Percentiles rank a stretch among this genome's conserved stretches.
These are phyloP conservation scores for Coemansia sp. DNA, from an alignment of 192 early-diverging fungal species.

Conservation along the genomic window DNA sequence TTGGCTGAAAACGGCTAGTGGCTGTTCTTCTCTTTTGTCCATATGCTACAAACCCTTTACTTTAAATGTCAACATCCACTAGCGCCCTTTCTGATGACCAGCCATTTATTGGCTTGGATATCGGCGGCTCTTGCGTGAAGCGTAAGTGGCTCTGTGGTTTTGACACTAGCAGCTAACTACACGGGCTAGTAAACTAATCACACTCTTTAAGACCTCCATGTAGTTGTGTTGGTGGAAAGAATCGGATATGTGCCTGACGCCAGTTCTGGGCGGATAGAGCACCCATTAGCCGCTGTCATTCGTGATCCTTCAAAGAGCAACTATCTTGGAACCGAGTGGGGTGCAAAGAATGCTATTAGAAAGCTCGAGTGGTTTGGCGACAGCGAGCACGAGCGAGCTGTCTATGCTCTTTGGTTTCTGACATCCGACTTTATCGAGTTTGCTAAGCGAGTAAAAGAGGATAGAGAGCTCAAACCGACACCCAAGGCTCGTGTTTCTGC, in stretches of 20 bases:
- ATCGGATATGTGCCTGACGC: background rate
- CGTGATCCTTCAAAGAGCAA: background rate
- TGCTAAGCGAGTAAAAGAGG: conserved; percentile 1
- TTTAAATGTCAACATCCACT: background rate
- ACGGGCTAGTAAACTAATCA: background rate
- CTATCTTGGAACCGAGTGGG: background rate
- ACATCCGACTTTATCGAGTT: conserved; percentile 17
- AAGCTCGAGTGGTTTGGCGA: conserved; percentile 9
- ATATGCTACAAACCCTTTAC: background rate
- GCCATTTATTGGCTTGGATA: conserved; percentile 20
- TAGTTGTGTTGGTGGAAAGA: conserved; percentile 13
- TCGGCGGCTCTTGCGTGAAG: conserved; percentile 35
- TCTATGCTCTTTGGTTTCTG: conserved; percentile 17
- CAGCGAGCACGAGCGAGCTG: background rate
- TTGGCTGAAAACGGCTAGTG: background rate
- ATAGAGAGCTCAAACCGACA: background rate
- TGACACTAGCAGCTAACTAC: background rate
- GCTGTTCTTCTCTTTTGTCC: background rate
- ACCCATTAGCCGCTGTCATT: background rate
- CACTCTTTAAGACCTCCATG: background rate
- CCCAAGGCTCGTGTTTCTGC: conserved; percentile 17
- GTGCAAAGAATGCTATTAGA: conserved; percentile 1
- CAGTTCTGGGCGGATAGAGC: background rate
- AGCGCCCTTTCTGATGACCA: background rate
- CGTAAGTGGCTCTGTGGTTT: conserved; percentile 4